Percentiles rank a stretch among this genome's conserved stretches.
Conservation (phyloP, 345 rosid species). For the Moricandia arvensis region DNA sequence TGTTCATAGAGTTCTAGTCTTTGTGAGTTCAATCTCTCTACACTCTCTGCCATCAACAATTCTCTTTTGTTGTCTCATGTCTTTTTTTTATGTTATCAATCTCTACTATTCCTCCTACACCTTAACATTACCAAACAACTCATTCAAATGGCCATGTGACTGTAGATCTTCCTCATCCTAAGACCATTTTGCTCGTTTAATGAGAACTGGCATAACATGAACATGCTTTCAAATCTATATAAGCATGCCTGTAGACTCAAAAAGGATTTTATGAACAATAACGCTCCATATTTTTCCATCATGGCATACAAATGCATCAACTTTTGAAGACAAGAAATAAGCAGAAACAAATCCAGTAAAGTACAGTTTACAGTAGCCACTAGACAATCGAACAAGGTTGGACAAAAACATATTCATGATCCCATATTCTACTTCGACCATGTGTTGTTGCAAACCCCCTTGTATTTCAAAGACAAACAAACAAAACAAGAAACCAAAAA, state of each 20-base stretch:
- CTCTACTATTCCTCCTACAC: too few species aligned
- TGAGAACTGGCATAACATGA: too few species aligned
- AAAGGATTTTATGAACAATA: neutral
- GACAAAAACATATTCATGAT: conserved; percentile 20
- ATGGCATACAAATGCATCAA: neutral
- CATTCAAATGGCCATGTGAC: too few species aligned
- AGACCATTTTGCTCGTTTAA: too few species aligned
- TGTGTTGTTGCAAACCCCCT: conserved; percentile 13
- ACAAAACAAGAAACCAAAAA: neutral
- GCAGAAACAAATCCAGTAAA: neutral
- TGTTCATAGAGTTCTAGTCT: too few species aligned
- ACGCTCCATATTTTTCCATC: neutral
- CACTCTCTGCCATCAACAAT: too few species aligned
- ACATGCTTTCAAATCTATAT: too few species aligned
- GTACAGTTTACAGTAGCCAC: neutral
- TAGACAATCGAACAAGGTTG: neutral
- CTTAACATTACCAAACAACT: too few species aligned
- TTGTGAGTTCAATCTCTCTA: too few species aligned
- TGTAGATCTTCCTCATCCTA: too few species aligned
- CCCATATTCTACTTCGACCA: conserved; percentile 13
- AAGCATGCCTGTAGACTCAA: neutral
- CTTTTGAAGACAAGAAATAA: neutral
- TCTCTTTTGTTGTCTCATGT: too few species aligned
- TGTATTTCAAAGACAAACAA: neutral
- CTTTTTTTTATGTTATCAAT: too few species aligned